phyloP scores from a whole-genome alignment of 1,284 basidiomycete genomes.

The Pseudozyma thailandica region DNA sequence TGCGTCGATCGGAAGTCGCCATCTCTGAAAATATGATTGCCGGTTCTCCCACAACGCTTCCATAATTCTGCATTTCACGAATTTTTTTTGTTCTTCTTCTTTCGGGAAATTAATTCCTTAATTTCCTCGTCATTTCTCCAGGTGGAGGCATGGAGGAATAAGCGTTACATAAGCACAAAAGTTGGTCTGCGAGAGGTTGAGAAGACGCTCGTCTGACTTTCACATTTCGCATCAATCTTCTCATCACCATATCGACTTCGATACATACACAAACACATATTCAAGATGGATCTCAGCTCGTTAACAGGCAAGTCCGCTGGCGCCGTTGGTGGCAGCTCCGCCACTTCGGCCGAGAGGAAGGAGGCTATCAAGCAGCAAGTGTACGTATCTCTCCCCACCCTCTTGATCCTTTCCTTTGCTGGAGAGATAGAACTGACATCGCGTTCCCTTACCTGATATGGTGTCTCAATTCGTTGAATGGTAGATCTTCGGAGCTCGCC shows the following conservation, averaged over 20 bases:
- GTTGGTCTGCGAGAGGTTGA: background rate
- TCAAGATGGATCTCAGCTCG: slow-evolving; percentile 55
- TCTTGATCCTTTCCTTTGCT: background rate
- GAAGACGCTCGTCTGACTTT: slow-evolving; percentile 2
- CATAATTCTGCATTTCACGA: background rate
- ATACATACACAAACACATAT: slow-evolving; percentile 4
- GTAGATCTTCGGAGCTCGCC: slow-evolving; percentile 47
- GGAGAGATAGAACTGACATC: no score
- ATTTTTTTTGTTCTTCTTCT: background rate
- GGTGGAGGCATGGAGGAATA: slow-evolving; percentile 9
- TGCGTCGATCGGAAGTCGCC: background rate
- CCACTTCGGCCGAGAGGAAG: slow-evolving; percentile 58
- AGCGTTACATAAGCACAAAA: slow-evolving; percentile 13
- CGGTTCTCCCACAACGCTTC: background rate
- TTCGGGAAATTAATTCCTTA: no score
- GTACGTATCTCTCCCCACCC: slow-evolving; percentile 20
- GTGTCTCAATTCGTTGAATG: background rate
- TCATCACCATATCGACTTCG: background rate
- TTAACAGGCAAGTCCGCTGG: slow-evolving; percentile 32
- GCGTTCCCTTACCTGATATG: no score
- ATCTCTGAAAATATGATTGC: background rate
- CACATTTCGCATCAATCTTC: background rate
- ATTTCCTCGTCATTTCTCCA: background rate
- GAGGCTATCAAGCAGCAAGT: slow-evolving; percentile 66
- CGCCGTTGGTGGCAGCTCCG: slow-evolving; percentile 8